Evolutionary conservation across 306 rosid genomes (phyloP), one percentile per base, ranked within the genome.

Genomic region (Inga oerstediana): DNA sequence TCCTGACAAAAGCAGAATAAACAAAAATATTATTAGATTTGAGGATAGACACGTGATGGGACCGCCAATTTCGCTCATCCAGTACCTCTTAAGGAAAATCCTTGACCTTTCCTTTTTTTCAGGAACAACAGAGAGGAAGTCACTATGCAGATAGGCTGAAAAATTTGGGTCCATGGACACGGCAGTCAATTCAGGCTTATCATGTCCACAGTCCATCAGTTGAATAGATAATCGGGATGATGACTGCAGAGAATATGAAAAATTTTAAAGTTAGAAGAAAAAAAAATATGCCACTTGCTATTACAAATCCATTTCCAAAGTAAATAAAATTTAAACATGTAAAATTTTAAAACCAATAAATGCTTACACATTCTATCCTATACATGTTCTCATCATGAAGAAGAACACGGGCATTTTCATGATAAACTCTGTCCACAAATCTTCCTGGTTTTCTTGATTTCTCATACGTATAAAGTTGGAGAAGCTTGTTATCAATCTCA

Each of bases 401-500:
- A 82, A 96, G 97, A 74, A 94, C 95, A 8, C 97, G 99, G 5
- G 98, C 95, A 92, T 94, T 97, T 86, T 97, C 99, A 74, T 91
- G 92, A 91, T 94, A 97, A 84, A 94, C 98, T 77, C 87, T 74
- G 81, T 97, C 99, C 5, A 90, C 80, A 74, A 90, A 97, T 92
- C 94, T 88, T 84, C 93, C 95, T 32, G 83, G 85, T 85, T 92
- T 94, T 90, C 99, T 92, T 79, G 97, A 94, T 24, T 92, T 93
- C 84, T 97, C 99, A 81, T 92, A 91, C 17, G 97, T 89, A 88
- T 89, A 82, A 75, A 97, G 92, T 85, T 92, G 99, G 80, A 97
- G 97, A 78, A 97, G 98, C 88, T 92, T 97, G 91, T 82, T 91
- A 82, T 94, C 99, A 95, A 97, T 94, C 91, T 97, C 99, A 79